Evolutionary conservation across 2,329 filamentous ascomycete species (phyloP).

Genomic region (Stagonosporopsis vannaccii): DNA sequence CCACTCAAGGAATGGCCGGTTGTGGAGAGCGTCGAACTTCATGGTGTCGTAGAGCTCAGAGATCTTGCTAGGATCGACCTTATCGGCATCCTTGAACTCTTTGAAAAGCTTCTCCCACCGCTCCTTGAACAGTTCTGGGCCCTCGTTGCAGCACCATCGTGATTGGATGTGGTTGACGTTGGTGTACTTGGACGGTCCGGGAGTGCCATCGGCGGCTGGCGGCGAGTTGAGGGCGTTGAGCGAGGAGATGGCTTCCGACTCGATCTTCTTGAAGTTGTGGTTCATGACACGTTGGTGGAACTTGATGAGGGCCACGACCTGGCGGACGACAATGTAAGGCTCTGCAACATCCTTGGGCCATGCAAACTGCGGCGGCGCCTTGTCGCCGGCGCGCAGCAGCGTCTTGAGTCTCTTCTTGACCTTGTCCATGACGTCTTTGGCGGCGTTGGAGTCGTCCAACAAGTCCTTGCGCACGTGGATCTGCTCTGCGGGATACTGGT

Average conservation of each 20-base stretch:
- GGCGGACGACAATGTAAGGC: slow-evolving; percentile 88
- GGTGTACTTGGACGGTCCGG: slow-evolving; percentile 47
- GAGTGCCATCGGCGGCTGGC: slow-evolving; percentile 43
- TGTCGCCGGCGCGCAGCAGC: slow-evolving; percentile 87
- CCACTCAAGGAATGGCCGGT: slow-evolving; percentile 95
- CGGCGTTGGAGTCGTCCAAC: slow-evolving; percentile 95
- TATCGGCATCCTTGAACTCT: slow-evolving; percentile 96
- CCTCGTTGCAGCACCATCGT: slow-evolving; percentile 96
- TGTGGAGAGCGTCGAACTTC: slow-evolving; percentile 99
- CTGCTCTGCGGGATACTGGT: slow-evolving; percentile 83
- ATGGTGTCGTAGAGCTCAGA: slow-evolving; percentile 99
- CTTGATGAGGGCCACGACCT: slow-evolving; percentile 95
- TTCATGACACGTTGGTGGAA: slow-evolving; percentile 96
- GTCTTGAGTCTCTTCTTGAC: slow-evolving; percentile 99
- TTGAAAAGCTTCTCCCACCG: slow-evolving; percentile 98
- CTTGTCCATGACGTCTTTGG: slow-evolving; percentile 99
- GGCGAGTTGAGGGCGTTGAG: slow-evolving; percentile 55
- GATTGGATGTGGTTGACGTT: slow-evolving; percentile 70
- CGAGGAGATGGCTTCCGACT: slow-evolving; percentile 69
- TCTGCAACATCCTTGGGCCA: slow-evolving; percentile 96
- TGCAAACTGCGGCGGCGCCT: slow-evolving; percentile 94
- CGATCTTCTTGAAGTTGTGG: slow-evolving; percentile 85
- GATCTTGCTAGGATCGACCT: slow-evolving; percentile 98
- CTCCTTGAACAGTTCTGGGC: slow-evolving; percentile 92
- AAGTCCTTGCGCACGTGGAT: slow-evolving; percentile 94